Conservation (phyloP, 371 early-diverging fungal species). For the Apophysomyces ossiformis region DNA sequence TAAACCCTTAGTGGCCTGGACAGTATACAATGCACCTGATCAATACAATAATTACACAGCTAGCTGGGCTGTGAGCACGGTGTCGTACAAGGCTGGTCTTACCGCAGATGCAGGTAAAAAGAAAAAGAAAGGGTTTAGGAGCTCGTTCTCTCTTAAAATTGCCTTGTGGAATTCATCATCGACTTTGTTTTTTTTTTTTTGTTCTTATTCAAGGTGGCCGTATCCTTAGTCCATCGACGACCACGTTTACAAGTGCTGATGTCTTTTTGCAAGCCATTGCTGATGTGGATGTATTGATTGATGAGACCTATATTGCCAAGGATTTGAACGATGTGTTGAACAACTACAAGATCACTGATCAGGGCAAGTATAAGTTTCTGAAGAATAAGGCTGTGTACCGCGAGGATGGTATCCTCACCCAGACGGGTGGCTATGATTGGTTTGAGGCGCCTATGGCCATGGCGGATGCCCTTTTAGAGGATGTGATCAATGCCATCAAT, state of each 20-base stretch:
- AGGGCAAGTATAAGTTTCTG: slow-evolving; percentile 63
- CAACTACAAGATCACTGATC: slow-evolving; percentile 56
- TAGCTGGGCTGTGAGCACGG: slow-evolving; percentile 63
- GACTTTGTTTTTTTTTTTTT: neutral
- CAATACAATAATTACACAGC: slow-evolving; percentile 71
- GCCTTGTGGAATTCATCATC: too few relatives aligned
- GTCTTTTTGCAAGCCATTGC: slow-evolving; percentile 56
- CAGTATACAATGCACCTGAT: slow-evolving; percentile 64
- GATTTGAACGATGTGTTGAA: slow-evolving; percentile 51
- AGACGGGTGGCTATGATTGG: slow-evolving; percentile 70
- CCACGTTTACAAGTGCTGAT: slow-evolving; percentile 45
- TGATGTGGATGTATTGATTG: slow-evolving; percentile 74
- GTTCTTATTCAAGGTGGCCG: slow-evolving; percentile 32
- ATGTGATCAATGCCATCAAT: slow-evolving; percentile 67
- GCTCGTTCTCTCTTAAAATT: too few relatives aligned
- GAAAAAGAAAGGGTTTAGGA: neutral
- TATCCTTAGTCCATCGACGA: slow-evolving; percentile 32
- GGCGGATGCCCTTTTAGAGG: slow-evolving; percentile 73
- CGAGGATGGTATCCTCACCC: slow-evolving; percentile 69
- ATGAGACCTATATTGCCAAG: slow-evolving; percentile 66
- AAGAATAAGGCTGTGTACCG: slow-evolving; percentile 68
- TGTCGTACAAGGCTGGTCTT: slow-evolving; percentile 64
- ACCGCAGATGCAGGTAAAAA: slow-evolving; percentile 68
- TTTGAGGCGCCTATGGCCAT: slow-evolving; percentile 71
- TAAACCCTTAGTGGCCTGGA: slow-evolving; percentile 75